Conservation (phyloP, 2,329 filamentous ascomycete genomes). For the Fusarium nurragi region DNA sequence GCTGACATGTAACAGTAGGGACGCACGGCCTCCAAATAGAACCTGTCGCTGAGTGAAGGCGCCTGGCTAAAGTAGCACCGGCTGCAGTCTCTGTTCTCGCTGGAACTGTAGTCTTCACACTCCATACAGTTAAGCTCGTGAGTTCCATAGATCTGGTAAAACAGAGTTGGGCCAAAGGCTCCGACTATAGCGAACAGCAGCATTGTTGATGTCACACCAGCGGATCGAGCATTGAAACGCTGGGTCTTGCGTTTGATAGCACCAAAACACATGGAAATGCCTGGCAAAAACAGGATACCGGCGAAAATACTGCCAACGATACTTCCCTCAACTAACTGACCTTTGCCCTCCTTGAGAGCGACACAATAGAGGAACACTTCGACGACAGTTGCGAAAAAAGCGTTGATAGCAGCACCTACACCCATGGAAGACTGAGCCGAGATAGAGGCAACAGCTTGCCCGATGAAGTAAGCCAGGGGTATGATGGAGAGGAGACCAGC, state of each 20-base stretch:
- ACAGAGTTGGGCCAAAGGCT: slow-evolving; percentile 93
- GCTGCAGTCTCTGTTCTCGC: slow-evolving; percentile 76
- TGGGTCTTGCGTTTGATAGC: slow-evolving; percentile 98
- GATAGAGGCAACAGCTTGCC: slow-evolving; percentile 97
- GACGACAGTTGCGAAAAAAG: slow-evolving; percentile 96
- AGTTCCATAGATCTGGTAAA: slow-evolving; percentile 98
- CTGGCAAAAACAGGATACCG: slow-evolving; percentile 92
- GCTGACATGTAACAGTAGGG: slow-evolving; percentile 94
- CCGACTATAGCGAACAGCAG: slow-evolving; percentile 94
- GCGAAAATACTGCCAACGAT: slow-evolving; percentile 98
- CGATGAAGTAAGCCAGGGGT: slow-evolving; percentile 96
- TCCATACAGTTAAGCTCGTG: slow-evolving; percentile 90
- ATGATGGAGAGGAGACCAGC: slow-evolving; percentile 91
- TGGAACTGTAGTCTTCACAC: slow-evolving; percentile 59
- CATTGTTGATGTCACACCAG: slow-evolving; percentile 98
- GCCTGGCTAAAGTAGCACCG: slow-evolving; percentile 94
- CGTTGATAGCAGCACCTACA: slow-evolving; percentile 94
- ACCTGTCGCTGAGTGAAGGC: slow-evolving; percentile 83
- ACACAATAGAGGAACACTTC: slow-evolving; percentile 98
- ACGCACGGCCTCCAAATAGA: slow-evolving; percentile 89
- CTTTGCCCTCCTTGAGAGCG: slow-evolving; percentile 90
- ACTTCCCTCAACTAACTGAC: slow-evolving; percentile 91
- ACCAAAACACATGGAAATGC: slow-evolving; percentile 98
- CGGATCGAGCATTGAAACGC: slow-evolving; percentile 95
- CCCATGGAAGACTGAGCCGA: slow-evolving; percentile 99